phyloP scores from a whole-genome alignment of 495 filamentous ascomycete genomes.

The Penicillium samsonianum region DNA sequence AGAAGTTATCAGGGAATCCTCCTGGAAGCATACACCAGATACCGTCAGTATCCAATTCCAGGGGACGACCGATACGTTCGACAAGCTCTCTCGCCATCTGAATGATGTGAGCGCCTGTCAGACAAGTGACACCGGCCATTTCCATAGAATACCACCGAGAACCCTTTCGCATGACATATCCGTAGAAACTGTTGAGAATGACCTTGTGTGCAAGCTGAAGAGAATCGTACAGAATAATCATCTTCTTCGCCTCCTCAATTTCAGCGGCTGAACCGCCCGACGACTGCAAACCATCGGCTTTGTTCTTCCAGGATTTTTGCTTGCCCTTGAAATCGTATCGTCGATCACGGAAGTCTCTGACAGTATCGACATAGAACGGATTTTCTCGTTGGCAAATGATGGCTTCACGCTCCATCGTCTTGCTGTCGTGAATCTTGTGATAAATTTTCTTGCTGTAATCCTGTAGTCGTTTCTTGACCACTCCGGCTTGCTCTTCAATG shows the following conservation, averaged over 20 bases:
- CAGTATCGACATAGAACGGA: conserved; percentile 97
- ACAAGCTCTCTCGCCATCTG: conserved; percentile 95
- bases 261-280: conserved; percentile 75
- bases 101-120: conserved; percentile 96
- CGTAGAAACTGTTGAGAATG: conserved; percentile 99
- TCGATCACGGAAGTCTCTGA: conserved; percentile 91
- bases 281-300: conserved; percentile 80
- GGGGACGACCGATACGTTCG: conserved; percentile 86
- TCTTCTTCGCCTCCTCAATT: conserved; percentile 94
- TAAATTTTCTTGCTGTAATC: conserved; percentile 99
- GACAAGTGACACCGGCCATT: conserved; percentile 98
- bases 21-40: conserved; percentile 99
- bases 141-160: conserved; percentile 99
- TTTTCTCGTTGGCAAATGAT: conserved; percentile 99
- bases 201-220: conserved; percentile 97
- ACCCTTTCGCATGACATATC: conserved; percentile 98
- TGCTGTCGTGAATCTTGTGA: conserved; percentile 96
- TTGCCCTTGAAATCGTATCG: conserved; percentile 97
- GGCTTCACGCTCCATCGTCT: conserved; percentile 89
- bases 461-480: conserved; percentile 84
- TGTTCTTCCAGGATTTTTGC: conserved; percentile 98
- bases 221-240: conserved; percentile 96
- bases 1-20: conserved; percentile 95
- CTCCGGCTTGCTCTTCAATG: conserved; percentile 76
- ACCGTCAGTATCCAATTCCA: conserved; percentile 99